Conservation (phyloP, 2,329 filamentous ascomycete genomes). For the Sarocladium oryzae region DNA sequence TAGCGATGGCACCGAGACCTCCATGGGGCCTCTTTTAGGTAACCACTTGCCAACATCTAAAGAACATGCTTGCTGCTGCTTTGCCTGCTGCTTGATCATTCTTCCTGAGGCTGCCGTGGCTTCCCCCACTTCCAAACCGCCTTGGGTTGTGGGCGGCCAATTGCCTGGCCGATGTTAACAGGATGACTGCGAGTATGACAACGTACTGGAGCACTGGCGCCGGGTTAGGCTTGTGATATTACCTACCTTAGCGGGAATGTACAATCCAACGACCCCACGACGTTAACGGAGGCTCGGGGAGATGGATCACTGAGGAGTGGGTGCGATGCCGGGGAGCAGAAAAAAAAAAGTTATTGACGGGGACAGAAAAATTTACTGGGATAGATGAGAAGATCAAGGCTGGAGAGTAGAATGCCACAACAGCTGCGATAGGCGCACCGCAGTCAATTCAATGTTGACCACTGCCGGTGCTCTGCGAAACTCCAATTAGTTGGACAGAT, state of each 20-base stretch:
- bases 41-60: neutral
- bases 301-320: constrained; percentile 1
- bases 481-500: neutral
- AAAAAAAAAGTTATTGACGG: constrained; percentile 4
- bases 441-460: neutral
- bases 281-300: neutral
- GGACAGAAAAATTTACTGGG: neutral
- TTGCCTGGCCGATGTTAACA: constrained; percentile 2
- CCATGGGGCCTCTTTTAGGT: neutral
- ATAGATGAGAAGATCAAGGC: neutral
- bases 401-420: neutral
- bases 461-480: neutral
- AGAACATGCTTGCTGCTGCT: neutral
- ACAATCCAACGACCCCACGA: neutral
- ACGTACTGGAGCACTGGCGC: neutral
- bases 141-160: neutral
- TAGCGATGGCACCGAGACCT: neutral
- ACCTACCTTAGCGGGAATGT: constrained; percentile 1
- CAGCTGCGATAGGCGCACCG: neutral
- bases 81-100: neutral
- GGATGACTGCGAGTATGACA: neutral
- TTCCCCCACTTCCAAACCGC: neutral
- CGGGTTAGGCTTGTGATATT: neutral
- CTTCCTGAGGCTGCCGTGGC: neutral
- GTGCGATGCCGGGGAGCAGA: constrained; percentile 4